These are phyloP conservation scores for Brasenia schreberi DNA, from an alignment of 164 flowering plant species.

Conservation along the genomic window DNA sequence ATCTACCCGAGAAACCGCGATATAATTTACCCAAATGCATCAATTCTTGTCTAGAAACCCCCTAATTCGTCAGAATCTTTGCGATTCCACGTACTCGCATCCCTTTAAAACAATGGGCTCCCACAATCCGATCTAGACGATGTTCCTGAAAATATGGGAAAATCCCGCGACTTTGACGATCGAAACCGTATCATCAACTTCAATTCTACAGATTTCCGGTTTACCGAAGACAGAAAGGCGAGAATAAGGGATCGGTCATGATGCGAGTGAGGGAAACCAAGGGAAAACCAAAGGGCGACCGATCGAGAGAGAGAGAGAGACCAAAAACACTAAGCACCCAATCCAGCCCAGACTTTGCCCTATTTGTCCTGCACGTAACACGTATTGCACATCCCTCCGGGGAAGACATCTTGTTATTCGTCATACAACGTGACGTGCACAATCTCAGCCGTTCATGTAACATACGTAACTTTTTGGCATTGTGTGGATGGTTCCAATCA, in stretches of 20 bases:
- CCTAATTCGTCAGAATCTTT: neutral
- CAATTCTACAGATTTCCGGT: neutral
- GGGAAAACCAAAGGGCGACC: neutral
- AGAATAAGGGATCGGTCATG: neutral
- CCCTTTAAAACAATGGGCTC: neutral
- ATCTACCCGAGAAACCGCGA: neutral
- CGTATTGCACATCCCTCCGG: too few relatives aligned
- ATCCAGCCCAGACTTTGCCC: neutral
- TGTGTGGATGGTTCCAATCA: too few relatives aligned
- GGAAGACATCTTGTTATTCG: too few relatives aligned
- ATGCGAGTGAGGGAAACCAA: neutral
- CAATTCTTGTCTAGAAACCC: neutral
- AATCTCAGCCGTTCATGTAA: too few relatives aligned
- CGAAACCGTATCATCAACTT: neutral
- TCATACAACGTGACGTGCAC: too few relatives aligned
- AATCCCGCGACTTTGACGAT: neutral
- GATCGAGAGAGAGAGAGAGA: neutral
- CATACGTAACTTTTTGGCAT: too few relatives aligned
- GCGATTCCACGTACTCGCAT: neutral
- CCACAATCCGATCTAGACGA: neutral
- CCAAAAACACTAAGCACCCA: neutral
- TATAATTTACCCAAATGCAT: neutral
- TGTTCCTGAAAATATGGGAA: neutral
- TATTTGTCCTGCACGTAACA: too few relatives aligned
- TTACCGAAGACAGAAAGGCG: neutral